Evolutionary conservation across 2,329 filamentous ascomycete species (phyloP), one percentile per base, ranked within the genome.

Genomic region (Chaetoscypha palmicola): DNA sequence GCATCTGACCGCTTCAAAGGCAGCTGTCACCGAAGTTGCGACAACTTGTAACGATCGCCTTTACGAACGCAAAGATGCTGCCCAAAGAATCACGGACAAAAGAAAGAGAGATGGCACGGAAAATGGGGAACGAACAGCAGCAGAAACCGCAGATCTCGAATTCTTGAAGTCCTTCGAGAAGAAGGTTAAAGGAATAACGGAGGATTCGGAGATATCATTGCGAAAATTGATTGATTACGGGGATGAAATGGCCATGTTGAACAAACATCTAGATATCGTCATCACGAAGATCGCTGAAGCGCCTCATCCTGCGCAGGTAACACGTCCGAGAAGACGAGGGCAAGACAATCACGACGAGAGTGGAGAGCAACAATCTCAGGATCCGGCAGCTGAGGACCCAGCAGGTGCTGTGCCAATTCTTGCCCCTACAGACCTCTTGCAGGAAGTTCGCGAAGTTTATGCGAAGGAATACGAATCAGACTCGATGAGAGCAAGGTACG

Each of bases 141-240:
- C 61, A 1, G 45, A 58, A 12, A 46, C 40, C 9, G 57, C 66
- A 12, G 61, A 64, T 28, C 65, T 67, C 17, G 58, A 62, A 20
- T 63, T 66, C 43, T 50, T 75, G 60, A 62, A 8, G 19, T 68
- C 42, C 47, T 63, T 68, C 12, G 64, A 68, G 44, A 60, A 64
- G 16, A 66, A 69, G 44, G 74, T 79, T 2, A 64, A 71, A 12
- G 59, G 62, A 3, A 64, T 76, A 52, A 82, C 77, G 1, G 59
- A 62, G 21, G 66, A 69, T 39, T 67, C 83, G 57, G 81, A 85
- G 51, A 66, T 71, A 56, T 68, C 66, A 35, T 71, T 83, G 56
- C 69, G 79, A 12, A 64, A 68, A 10, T 61, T 77, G 38, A 73
- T 84, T 46, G 81, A 85, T 61, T 67, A 68, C 7, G 66, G 72